phyloP scores from a whole-genome alignment of 2,329 filamentous ascomycete species.

The Microdochium nivale region DNA sequence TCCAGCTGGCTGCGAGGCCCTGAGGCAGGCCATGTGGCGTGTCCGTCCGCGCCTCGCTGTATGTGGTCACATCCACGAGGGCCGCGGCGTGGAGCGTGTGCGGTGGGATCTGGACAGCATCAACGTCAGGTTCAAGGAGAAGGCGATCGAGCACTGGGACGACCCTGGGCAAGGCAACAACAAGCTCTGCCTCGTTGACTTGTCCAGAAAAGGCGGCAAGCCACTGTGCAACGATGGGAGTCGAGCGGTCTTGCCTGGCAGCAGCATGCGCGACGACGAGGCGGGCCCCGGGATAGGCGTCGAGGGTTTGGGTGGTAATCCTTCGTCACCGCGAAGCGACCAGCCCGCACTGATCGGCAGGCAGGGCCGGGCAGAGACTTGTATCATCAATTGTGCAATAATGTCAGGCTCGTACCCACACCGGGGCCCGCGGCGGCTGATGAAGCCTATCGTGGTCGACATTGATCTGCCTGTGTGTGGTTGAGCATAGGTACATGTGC shows the following conservation, averaged over 20 bases:
- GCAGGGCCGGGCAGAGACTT: constrained; percentile 55
- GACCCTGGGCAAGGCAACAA: constrained; percentile 46
- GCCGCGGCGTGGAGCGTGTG: constrained; percentile 54
- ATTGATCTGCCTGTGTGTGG: constrained; percentile 56
- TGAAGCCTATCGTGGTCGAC: constrained; percentile 81
- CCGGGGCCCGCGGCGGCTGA: constrained; percentile 51
- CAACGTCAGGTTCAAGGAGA: constrained; percentile 35
- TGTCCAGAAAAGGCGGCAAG: constrained; percentile 36
- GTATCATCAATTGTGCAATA: constrained; percentile 71
- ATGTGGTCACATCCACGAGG: constrained; percentile 66
- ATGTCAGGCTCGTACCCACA: constrained; percentile 61
- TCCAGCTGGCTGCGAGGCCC: constrained; percentile 49
- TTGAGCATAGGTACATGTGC: background rate
- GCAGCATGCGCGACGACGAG: constrained; percentile 1
- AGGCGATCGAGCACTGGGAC: constrained; percentile 36
- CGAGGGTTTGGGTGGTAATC: constrained; percentile 30
- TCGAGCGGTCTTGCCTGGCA: constrained; percentile 2
- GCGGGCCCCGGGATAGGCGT: constrained; percentile 18
- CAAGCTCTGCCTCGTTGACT: constrained; percentile 56
- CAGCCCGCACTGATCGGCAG: constrained; percentile 28
- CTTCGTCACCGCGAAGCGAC: constrained; percentile 31
- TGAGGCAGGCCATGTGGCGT: constrained; percentile 47
- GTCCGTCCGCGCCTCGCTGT: constrained; percentile 57
- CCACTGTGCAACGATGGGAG: constrained; percentile 40
- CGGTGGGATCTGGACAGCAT: constrained; percentile 42